These are phyloP conservation scores for Excoecaria cochinchinensis DNA, from an alignment of 345 rosid species.

Conservation along the genomic window DNA sequence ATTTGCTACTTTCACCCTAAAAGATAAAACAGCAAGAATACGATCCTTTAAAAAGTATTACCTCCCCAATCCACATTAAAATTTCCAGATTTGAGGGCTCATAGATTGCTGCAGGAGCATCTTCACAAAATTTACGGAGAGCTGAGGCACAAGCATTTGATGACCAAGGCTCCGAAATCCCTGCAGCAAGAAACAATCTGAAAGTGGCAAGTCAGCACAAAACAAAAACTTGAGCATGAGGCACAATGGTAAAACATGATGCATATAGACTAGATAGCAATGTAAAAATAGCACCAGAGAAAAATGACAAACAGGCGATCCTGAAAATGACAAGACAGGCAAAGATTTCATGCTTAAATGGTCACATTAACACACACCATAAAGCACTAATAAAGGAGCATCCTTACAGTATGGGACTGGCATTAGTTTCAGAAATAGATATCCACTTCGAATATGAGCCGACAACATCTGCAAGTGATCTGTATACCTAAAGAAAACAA, in stretches of 20 bases:
- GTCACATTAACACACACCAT: not conserved
- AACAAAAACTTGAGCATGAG: constrained; percentile 17
- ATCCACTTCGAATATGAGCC: constrained; percentile 97
- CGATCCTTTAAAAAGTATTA: constrained; percentile 12
- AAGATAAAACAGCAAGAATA: not conserved
- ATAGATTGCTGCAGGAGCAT: constrained; percentile 60
- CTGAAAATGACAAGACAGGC: not conserved
- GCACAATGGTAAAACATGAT: not conserved
- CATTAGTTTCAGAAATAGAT: constrained; percentile 57
- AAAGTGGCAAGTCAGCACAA: constrained; percentile 49
- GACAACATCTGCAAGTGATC: constrained; percentile 83
- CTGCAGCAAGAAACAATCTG: constrained; percentile 96
- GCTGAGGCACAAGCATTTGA: constrained; percentile 85
- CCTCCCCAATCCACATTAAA: constrained; percentile 93
- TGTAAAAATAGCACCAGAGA: not conserved
- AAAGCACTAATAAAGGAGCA: constrained; percentile 11
- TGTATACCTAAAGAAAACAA: constrained; percentile 66
- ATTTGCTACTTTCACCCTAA: not conserved
- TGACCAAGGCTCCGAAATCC: constrained; percentile 71
- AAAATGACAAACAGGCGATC: constrained; percentile 1
- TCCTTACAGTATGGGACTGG: constrained; percentile 78
- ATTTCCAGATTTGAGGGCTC: constrained; percentile 87
- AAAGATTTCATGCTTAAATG: not conserved
- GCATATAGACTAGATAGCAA: constrained; percentile 4
- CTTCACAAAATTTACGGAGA: constrained; percentile 89